Base-by-base conservation (phyloP, 1,139 yeast genomes). In the Taiozyma onychis region DNA sequence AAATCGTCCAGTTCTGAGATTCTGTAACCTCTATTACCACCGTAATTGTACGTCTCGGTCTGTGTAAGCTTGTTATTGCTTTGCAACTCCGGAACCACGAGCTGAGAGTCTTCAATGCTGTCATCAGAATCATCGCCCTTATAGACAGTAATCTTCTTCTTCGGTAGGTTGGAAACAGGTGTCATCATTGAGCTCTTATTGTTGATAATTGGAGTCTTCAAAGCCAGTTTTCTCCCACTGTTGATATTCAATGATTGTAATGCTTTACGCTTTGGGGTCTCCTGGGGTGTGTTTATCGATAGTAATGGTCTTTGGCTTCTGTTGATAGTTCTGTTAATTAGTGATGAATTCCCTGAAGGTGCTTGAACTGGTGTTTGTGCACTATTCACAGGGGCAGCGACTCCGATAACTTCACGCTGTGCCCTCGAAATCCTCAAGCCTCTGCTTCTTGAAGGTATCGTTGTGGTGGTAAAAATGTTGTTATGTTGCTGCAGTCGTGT, bases 21-120 rank as follows among this genome's bases (percentile, higher is more conserved):
- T 37, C 44, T 39, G 22, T 43, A 39, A 14, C 48, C 49, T 13
- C 32, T 18, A 26, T 34, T 22, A 5, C 41, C 41, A 3, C 54
- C 57, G 32, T 53, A 57, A 44, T 57, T 45, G 37, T 56, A 57
- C 0, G 60, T 57, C 37, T 46, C 54, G 1, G 60, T 57, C 41
- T 54, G 58, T 16, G 59, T 56, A 8, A 50, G 24, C 21, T 30
- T 48, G 13, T 27, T 48, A 24, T 46, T 43, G 10, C 41, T 26
- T 6, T 39, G n/a, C 24, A 7, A 39, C 41, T 28, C 43, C 16
- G 27, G 14, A 16, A 37, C 14, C 13, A 22, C 41, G 10, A 42
- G 14, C 37, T 45, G 47, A 6, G 48, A 47, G 39, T 39, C 44
- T 16, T 44, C 43, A 14, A 44, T 35, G 10, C 44, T 45, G 11